Percentiles rank a stretch among this genome's conserved stretches.
phyloP scores from a whole-genome alignment of 2,329 filamentous ascomycete species.

The Monosporascus cannonballus region DNA sequence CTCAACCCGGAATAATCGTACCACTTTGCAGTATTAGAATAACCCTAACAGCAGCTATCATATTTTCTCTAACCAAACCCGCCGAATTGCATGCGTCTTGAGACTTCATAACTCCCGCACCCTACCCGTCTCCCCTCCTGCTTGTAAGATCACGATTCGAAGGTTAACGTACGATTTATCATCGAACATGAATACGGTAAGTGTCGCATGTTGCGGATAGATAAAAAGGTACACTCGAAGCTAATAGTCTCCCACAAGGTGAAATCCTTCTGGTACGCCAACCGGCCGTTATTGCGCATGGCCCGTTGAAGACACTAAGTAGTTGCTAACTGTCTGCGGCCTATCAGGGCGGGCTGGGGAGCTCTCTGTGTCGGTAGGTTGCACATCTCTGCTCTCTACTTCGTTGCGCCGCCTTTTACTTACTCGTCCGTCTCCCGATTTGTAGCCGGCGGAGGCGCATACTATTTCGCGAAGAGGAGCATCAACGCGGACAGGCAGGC shows the following conservation, averaged over 20 bases:
- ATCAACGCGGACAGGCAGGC: conserved; percentile 85
- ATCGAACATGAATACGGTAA: conserved; percentile 14
- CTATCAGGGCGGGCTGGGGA: conserved; percentile 79
- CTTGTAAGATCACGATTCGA: too few relatives aligned
- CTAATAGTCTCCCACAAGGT: conserved; percentile 35
- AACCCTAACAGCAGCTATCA: neutral
- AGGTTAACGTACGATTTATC: neutral
- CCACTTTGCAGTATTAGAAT: neutral
- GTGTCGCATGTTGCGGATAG: conserved; percentile 3
- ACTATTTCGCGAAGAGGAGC: conserved; percentile 90
- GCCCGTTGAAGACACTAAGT: neutral
- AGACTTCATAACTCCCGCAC: neutral
- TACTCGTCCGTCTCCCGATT: conserved; percentile 8
- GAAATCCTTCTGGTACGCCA: conserved; percentile 59
- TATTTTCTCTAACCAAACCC: neutral
- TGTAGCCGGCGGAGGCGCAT: conserved; percentile 79
- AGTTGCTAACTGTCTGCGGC: neutral
- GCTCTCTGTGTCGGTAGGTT: conserved; percentile 73
- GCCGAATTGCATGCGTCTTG: too few relatives aligned
- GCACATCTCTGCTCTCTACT: neutral
- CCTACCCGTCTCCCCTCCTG: neutral
- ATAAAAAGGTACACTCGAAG: conserved; percentile 10
- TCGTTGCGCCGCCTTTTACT: conserved; percentile 4
- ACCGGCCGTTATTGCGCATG: conserved; percentile 2
- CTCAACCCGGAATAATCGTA: neutral